Conservation (phyloP, 441 rosid genomes). For the Aquilaria agallochum region DNA sequence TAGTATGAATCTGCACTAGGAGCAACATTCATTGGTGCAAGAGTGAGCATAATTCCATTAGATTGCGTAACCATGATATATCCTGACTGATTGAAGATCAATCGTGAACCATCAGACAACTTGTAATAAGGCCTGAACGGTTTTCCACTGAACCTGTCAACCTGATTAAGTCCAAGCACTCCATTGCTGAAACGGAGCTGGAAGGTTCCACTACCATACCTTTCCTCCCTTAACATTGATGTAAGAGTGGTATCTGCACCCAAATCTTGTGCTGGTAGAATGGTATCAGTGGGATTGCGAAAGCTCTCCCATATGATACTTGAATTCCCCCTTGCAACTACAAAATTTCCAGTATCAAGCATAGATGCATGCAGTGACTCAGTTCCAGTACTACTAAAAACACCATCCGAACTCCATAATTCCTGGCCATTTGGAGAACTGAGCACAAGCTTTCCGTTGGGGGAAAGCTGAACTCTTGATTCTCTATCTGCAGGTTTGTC, state of each 20-base stretch:
- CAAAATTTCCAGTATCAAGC: slow-evolving; percentile 39
- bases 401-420: slow-evolving; percentile 21
- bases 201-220: slow-evolving; percentile 31
- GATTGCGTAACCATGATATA: slow-evolving; percentile 11
- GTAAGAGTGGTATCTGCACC: slow-evolving; percentile 5
- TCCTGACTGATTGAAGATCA: slow-evolving; percentile 17
- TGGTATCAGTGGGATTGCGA: slow-evolving; percentile 35
- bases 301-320: slow-evolving; percentile 41
- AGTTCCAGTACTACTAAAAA: background rate
- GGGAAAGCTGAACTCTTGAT: slow-evolving; percentile 19
- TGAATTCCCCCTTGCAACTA: slow-evolving; percentile 11
- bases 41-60: background rate
- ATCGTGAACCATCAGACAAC: background rate
- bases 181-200: slow-evolving; percentile 20
- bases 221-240: slow-evolving; percentile 10
- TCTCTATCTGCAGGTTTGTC: slow-evolving; percentile 7
- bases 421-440: slow-evolving; percentile 14
- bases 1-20: slow-evolving; percentile 17
- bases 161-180: slow-evolving; percentile 8
- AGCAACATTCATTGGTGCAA: background rate
- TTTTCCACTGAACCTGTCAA: slow-evolving; percentile 8
- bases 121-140: background rate
- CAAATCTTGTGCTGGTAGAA: slow-evolving; percentile 35
- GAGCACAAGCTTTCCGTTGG: slow-evolving; percentile 17
- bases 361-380: slow-evolving; percentile 22